phyloP scores from a whole-genome alignment of 2,329 filamentous ascomycete genomes.

The Penicillium sp. region DNA sequence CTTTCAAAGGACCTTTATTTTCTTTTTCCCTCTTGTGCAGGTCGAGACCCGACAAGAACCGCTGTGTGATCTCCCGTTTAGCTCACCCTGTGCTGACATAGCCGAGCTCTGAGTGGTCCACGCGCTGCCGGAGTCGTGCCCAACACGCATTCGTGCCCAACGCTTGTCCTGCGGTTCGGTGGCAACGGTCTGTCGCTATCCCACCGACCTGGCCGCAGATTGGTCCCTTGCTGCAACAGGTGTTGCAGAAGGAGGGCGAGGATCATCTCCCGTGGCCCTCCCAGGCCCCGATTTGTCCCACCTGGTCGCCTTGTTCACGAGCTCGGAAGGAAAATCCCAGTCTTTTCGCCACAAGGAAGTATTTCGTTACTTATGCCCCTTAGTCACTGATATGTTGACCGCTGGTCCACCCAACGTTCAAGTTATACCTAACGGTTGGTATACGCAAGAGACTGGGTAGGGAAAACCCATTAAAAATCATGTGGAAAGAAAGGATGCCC shows the following conservation, averaged over 20 bases:
- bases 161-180: conserved; percentile 18
- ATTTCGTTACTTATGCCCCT: background rate
- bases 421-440: background rate
- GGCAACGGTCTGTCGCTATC: conserved; percentile 16
- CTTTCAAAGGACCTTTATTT: conserved; percentile 1
- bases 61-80: conserved; percentile 18
- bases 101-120: conserved; percentile 20
- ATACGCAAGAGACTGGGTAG: background rate
- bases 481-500: background rate
- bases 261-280: conserved; percentile 10
- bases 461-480: background rate
- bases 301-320: conserved; percentile 8
- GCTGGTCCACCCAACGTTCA: background rate
- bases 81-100: conserved; percentile 16
- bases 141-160: conserved; percentile 45
- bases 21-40: background rate
- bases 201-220: conserved; percentile 18
- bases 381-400: background rate
- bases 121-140: conserved; percentile 25
- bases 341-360: background rate
- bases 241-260: conserved; percentile 8
- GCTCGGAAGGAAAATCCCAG: background rate
- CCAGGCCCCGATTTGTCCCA: conserved; percentile 13
- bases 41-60: conserved; percentile 1
- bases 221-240: conserved; percentile 7